Evolutionary conservation across 345 rosid species (phyloP), one percentile per base, ranked within the genome.

Genomic region (Moricandia moricandioides): DNA sequence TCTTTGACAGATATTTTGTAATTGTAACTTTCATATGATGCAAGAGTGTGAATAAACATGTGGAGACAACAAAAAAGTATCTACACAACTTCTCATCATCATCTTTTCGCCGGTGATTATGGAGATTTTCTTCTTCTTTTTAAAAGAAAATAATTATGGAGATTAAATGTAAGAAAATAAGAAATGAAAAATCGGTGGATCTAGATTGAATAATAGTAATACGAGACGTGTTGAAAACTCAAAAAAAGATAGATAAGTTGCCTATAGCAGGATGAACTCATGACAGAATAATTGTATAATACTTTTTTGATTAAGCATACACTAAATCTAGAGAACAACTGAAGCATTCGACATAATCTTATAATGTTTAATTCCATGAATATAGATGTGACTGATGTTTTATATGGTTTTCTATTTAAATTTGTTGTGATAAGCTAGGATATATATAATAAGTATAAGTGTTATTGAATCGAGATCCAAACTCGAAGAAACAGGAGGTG

Each of bases 81-180:
- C 65, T 56, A 77, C 65, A 76, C 59, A 77, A 70, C 43, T 55
- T 64, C 39, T 62, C 70, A 64, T 56, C 71, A 61, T 61, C 33
- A 69, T 77, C 67, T 70, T 77, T 64, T 57, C 54, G 76, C 80
- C 80, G 71, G 39, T 64, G 54, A 77, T 77, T 77, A 57, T 64
- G 75, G 75, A 77, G 0, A 55, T 8, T 34, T 62, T 62, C 12
- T 52, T 52, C 10, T 49, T 8, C 31, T 35, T 66, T 47, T 24
- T 6, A 12, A 21, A 7, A n/a, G n/a, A n/a, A n/a, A n/a, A 29
- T 3, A 2, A 57, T 35, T 45, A 34, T 17, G 62, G 26, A 39
- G 14, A 27, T 55, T 62, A 21, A n/a, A 55, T 56, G 63, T 18
- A 51, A 61, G 58, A 62, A 68, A 29, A 54, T 18, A 51, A 61